Evolutionary conservation across 441 rosid genomes (phyloP), one percentile per base, ranked within the genome.

Genomic region (Jatropha multifida): DNA sequence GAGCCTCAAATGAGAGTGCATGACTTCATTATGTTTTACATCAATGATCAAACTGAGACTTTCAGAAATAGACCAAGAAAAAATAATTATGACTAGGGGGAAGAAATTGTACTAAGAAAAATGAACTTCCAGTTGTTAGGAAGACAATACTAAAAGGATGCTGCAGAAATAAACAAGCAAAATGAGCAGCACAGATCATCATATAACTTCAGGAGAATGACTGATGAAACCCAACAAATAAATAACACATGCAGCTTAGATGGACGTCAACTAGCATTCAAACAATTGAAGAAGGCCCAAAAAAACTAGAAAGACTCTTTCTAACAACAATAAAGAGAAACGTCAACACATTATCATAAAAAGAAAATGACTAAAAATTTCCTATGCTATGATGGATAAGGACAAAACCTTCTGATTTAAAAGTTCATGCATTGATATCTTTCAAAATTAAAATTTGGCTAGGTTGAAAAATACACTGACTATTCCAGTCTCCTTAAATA

Each of bases 1-100:
- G 40, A 38, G 42, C 51, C 44, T 68, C 4, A 60, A 46, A 55
- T 18, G 44, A 66, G 15, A n/a, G 40, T 8, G 62, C 58, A 44
- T 52, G 69, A 27, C 10, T 67, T 55, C 49, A 65, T 38, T 10
- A 69, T 62, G 63, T 42, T 62, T 49, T 52, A n/a, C 44, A 69
- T 51, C 32, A 42, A 42, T 42, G 0, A 42, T 42, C 18, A 49
- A 76, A 70, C 15, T 13, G 48, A 67, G 38, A 66, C 27, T 18
- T 67, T 12, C 41, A 14, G 14, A 65, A 23, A 12, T 23, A 40
- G 9, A n/a, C 49, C 60, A 26, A 48, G 26, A 73, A 1, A 49
- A 46, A 7, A 17, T 0, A 20, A 62, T 15, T 5, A 7, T 9
- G 0, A 42, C 46, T 32, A 32, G 4, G 32, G 32, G 8, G 7